These are phyloP conservation scores for Paecilomyces variotii DNA, from an alignment of 2,329 filamentous ascomycete genomes.

Conservation along the genomic window DNA sequence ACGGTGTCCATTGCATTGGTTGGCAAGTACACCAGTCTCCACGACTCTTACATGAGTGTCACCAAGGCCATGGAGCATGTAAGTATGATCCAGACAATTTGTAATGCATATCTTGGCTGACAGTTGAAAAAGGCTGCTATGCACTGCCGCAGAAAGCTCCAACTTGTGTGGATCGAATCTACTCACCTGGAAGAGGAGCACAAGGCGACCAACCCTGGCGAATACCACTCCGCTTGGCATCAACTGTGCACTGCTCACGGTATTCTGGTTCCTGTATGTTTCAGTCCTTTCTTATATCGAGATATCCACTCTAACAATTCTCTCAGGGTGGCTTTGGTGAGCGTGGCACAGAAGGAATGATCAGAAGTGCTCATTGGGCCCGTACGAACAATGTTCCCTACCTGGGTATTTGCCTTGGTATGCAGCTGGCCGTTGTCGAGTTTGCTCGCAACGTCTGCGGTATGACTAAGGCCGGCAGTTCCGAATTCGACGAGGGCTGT, in stretches of 20 bases:
- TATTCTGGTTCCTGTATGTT: slow-evolving; percentile 45
- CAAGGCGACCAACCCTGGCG: slow-evolving; percentile 55
- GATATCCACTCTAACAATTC: not conserved
- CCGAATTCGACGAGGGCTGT: slow-evolving; percentile 40
- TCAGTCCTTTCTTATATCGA: not conserved
- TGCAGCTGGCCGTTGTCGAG: slow-evolving; percentile 90
- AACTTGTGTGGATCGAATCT: slow-evolving; percentile 77
- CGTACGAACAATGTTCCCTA: slow-evolving; percentile 73
- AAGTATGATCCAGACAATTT: not conserved
- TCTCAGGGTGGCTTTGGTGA: slow-evolving; percentile 61
- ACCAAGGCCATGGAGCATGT: slow-evolving; percentile 85
- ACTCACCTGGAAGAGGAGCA: slow-evolving; percentile 68
- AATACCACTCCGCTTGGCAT: slow-evolving; percentile 44
- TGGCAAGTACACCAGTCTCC: slow-evolving; percentile 80
- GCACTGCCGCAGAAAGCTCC: slow-evolving; percentile 70
- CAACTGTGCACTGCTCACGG: slow-evolving; percentile 58
- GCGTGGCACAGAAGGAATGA: slow-evolving; percentile 84
- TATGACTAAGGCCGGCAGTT: slow-evolving; percentile 49
- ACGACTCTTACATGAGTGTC: slow-evolving; percentile 79
- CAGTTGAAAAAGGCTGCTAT: slow-evolving; percentile 49
- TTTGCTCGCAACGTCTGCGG: slow-evolving; percentile 69
- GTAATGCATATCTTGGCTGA: not conserved
- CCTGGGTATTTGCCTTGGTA: slow-evolving; percentile 83
- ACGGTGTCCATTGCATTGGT: slow-evolving; percentile 76
- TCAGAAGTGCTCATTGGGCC: slow-evolving; percentile 77